phyloP scores from a whole-genome alignment of 2,329 filamentous ascomycete species.

The Myriosclerotinia curreyana region DNA sequence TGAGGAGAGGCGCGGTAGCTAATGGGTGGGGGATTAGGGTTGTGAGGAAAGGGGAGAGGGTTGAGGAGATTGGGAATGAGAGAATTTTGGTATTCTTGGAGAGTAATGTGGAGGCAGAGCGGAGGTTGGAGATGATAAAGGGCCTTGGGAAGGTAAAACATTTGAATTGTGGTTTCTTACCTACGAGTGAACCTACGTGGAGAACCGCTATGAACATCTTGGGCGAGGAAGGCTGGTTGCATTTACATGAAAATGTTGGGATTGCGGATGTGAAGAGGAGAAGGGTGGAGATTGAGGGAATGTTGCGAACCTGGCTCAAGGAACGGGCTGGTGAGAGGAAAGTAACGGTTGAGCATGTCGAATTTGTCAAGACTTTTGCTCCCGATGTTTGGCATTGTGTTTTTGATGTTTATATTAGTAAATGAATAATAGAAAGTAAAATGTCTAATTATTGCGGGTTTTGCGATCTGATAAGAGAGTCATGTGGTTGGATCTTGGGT shows the following conservation, averaged over 20 bases:
- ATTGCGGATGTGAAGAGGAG: constrained; percentile 48
- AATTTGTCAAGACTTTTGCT: constrained; percentile 67
- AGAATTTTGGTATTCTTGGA: constrained; percentile 67
- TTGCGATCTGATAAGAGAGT: not conserved
- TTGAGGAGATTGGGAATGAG: constrained; percentile 43
- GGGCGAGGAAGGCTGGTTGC: constrained; percentile 52
- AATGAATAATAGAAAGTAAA: not conserved
- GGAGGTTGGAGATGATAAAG: constrained; percentile 35
- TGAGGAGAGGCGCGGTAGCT: constrained; percentile 68
- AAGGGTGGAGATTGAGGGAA: constrained; percentile 31
- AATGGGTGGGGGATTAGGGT: constrained; percentile 66
- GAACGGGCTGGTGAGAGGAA: constrained; percentile 20
- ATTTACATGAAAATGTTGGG: constrained; percentile 65
- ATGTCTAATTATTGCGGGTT: not conserved
- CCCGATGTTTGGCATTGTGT: constrained; percentile 69
- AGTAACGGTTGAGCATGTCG: constrained; percentile 53
- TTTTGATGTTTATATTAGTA: constrained; percentile 53
- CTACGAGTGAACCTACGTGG: constrained; percentile 56
- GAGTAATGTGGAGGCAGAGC: constrained; percentile 54
- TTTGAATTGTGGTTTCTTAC: constrained; percentile 62
- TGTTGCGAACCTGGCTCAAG: constrained; percentile 27
- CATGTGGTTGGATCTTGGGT: not conserved
- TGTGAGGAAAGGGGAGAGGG: constrained; percentile 44
- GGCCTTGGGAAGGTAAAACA: constrained; percentile 45
- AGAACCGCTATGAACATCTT: constrained; percentile 49